Base-by-base conservation (phyloP, 164 flowering plant species). In the Dillenia suffruticosa region DNA sequence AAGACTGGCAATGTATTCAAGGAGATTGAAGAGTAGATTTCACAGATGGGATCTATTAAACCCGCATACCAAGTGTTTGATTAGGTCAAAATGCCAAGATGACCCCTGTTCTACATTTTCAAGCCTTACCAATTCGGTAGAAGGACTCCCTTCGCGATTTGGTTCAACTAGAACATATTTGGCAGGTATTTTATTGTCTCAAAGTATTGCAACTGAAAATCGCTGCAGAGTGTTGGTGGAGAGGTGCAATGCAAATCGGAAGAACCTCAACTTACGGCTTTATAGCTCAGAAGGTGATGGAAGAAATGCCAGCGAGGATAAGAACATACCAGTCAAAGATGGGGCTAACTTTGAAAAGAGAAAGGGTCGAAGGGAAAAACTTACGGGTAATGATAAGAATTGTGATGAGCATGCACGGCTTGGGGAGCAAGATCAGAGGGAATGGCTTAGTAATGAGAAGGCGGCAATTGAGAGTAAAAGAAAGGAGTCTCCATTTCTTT, bases 231-330 rank as follows among this genome's bases (percentile, higher is more conserved):
- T 62, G 56, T 69, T 67, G 50, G 10, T 19, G 55, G 68, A 56
- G 56, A 70, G 71, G 51, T 56, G 62, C 24, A 46, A 46, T 62
- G 14, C 70, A 9, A 49, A 64, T 52, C 77, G 71, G 60, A 70
- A 62, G 19, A 56, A 49, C 61, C 50, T 55, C 61, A 66, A 61
- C 15, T 64, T 73, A 24, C 75, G 97, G 61, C 59, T 62, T 9
- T 93, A 79, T 67, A 88, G 98, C 73, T 88, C 98, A 17, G 81
- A 86, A 77, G 92, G 92, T 46, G 92, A 90, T 78, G 98, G 90
- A 61, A 82, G 88, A 62, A 85, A 77, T 76, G 83, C 90, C 15
- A 86, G 86, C 61, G 92, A 85, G 68, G 81, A 83, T 73, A 83
- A 86, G 49, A 75, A 72, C 46, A 64, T 62, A 13, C 82, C 90